Conservation (phyloP, 192 early-diverging fungal species). For the Coemansia biformis region DNA sequence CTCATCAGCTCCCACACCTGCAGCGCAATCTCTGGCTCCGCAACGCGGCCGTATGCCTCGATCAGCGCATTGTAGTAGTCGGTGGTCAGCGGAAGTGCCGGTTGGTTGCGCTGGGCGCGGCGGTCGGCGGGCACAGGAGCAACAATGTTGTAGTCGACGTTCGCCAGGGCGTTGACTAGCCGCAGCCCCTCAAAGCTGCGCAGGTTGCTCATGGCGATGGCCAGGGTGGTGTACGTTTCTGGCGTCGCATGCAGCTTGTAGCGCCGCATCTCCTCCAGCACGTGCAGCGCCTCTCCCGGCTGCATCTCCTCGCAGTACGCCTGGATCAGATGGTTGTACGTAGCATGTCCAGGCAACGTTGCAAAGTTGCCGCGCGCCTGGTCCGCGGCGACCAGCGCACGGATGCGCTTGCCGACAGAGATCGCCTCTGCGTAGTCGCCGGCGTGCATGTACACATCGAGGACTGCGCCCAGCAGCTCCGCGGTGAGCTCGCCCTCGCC, state of each 20-base stretch:
- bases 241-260: conserved; percentile 27
- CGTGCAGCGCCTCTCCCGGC: conserved; percentile 30
- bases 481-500: conserved; percentile 12
- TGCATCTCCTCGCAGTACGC: conserved; percentile 32
- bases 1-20: conserved; percentile 50
- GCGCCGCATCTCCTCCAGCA: conserved; percentile 48
- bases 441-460: conserved; percentile 41
- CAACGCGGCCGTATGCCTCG: conserved; percentile 43
- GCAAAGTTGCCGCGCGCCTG: too few species aligned
- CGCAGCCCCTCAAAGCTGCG: conserved; percentile 41
- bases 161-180: conserved; percentile 32
- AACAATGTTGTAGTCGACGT: conserved; percentile 49
- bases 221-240: conserved; percentile 32
- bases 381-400: conserved; percentile 18
- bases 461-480: conserved; percentile 25
- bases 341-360: conserved; percentile 11
- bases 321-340: conserved; percentile 33
- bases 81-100: conserved; percentile 24
- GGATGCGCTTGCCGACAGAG: conserved; percentile 43
- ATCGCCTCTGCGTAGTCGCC: conserved; percentile 40
- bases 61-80: conserved; percentile 44
- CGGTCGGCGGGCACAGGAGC: neutral
- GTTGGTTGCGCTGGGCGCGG: neutral
- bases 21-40: conserved; percentile 36
- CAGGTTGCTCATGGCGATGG: conserved; percentile 29